A percentile compares a stretch with the other conserved stretches of the same genome.
Conservation (phyloP, 1,284 basidiomycete genomes). For the Grifola frondosa region DNA sequence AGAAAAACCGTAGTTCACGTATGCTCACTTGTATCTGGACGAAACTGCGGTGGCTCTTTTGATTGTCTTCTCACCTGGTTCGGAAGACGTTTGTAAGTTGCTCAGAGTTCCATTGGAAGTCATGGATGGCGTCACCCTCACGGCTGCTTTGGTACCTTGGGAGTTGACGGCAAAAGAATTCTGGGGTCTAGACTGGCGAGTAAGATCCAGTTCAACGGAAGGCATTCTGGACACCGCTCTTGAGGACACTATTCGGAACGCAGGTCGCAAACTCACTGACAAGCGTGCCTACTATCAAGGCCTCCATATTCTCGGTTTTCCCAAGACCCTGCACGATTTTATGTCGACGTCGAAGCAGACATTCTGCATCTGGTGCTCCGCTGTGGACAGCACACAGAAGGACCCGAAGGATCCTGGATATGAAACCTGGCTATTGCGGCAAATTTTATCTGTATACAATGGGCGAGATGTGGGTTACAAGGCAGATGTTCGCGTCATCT, state of each 20-base stretch:
- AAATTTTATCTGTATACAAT: slow-evolving; percentile 44
- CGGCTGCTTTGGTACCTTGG: slow-evolving; percentile 52
- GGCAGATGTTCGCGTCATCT: slow-evolving; percentile 48
- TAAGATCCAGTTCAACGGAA: slow-evolving; percentile 1
- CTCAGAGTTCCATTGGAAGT: slow-evolving; percentile 31
- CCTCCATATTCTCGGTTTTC: slow-evolving; percentile 46
- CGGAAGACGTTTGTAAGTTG: slow-evolving; percentile 24
- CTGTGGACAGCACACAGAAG: slow-evolving; percentile 22
- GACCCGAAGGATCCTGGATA: slow-evolving; percentile 21
- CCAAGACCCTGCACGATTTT: slow-evolving; percentile 41
- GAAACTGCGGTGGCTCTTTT: slow-evolving; percentile 40
- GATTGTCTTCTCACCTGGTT: slow-evolving; percentile 37
- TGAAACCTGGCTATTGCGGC: slow-evolving; percentile 48
- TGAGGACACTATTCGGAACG: slow-evolving; percentile 2
- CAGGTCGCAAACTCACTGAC: slow-evolving; percentile 13
- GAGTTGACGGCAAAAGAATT: slow-evolving; percentile 32
- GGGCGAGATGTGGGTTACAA: slow-evolving; percentile 39
- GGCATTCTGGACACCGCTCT: slow-evolving; percentile 8
- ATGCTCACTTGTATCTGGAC: slow-evolving; percentile 48
- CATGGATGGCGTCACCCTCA: slow-evolving; percentile 27
- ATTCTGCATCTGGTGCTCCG: slow-evolving; percentile 42
- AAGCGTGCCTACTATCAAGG: slow-evolving; percentile 39
- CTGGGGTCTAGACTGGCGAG: slow-evolving; percentile 17
- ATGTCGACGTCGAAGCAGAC: slow-evolving; percentile 32
- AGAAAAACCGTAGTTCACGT: slow-evolving; percentile 52